Conservation (phyloP, 2,329 filamentous ascomycete genomes). For the Aspergillus tubingensis region DNA sequence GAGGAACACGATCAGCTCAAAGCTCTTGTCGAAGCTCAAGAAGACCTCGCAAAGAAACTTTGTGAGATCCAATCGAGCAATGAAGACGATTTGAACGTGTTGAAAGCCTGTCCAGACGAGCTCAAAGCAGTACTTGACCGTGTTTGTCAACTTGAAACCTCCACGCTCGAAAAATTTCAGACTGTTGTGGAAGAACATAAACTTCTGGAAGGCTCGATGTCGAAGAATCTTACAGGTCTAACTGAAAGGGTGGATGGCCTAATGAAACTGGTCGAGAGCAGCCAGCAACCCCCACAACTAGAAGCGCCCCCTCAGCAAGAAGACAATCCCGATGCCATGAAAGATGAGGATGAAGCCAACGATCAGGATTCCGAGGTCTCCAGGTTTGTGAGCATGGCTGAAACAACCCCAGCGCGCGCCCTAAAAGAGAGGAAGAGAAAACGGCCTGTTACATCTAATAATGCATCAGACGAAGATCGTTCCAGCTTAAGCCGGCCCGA, state of each 20-base stretch:
- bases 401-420: slow-evolving; percentile 2
- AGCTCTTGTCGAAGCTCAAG: neutral
- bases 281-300: neutral
- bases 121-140: slow-evolving; percentile 12
- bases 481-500: neutral
- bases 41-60: neutral
- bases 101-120: neutral
- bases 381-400: neutral
- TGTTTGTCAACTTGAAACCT: slow-evolving; percentile 7
- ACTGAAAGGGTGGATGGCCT: neutral
- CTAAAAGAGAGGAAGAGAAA: slow-evolving; percentile 1
- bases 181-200: slow-evolving; percentile 7
- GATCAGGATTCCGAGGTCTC: neutral
- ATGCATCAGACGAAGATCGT: slow-evolving; percentile 5
- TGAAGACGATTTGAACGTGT: neutral
- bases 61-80: neutral
- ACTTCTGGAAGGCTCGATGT: neutral
- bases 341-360: neutral
- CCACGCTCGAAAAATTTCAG: neutral
- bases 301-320: neutral
- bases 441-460: neutral
- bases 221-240: neutral
- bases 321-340: neutral
- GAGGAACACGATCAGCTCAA: neutral
- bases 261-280: neutral